Evolutionary conservation across 1,139 yeast species (phyloP), one percentile per base, ranked within the genome.

Genomic region (Yarrowia galli): DNA sequence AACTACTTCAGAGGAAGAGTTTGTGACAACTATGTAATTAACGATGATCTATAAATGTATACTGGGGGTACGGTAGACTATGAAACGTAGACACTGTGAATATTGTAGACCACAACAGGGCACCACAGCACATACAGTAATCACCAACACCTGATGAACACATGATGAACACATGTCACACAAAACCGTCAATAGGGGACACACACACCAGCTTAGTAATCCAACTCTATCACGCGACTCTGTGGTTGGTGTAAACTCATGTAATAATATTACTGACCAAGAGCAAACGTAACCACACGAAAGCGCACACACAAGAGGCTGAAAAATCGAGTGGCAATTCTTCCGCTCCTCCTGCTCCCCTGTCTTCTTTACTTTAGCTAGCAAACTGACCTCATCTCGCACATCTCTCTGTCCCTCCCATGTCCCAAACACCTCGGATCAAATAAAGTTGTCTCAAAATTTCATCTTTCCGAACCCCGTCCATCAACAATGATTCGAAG

Each of bases 401-500:
- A 28, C 36, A 35, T 35, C 23, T 45, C 53, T 9, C 15, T 48
- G n/a, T 13, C 40, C 54, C n/a, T 40, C 23, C 15, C 22, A 38
- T 13, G 3, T 16, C 43, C 58, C 35, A 18, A 13, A 7, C 42
- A 18, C n/a, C 32, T 22, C 46, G 36, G 4, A 40, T 7, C 36
- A 38, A 38, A 38, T 58, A 43, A 32, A 58, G 64, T 58, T 58
- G 18, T 28, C 22, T 53, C 60, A 58, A 58, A 58, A 58, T 58
- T 58, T 58, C 64, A 58, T 51, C 13, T 48, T 20, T 48, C 20
- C 15, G 38, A 53, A 53, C 20, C n/a, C 25, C 48, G 45, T 58
- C 4, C 64, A 42, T 43, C 51, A 42, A 58, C 64, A 58, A 58
- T 58, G 64, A 58, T 58, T 58, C 64, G 64, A 43, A 58, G 64